phyloP scores from a whole-genome alignment of 257 asterid species.

The Ballota nigra region DNA sequence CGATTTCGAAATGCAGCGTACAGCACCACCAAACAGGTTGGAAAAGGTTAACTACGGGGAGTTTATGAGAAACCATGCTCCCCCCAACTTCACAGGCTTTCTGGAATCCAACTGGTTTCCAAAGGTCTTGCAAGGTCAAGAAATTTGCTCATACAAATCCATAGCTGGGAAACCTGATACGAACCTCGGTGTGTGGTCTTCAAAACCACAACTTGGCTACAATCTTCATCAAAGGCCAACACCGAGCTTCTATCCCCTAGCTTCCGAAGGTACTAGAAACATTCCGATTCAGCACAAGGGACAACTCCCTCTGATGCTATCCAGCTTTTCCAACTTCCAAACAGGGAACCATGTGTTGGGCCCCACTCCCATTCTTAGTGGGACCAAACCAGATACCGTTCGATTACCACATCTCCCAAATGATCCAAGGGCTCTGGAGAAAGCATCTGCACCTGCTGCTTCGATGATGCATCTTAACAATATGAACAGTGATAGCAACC shows the following conservation, averaged over 20 bases:
- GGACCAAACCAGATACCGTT: constrained; percentile 37
- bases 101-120: constrained; percentile 90
- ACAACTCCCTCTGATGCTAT: constrained; percentile 49
- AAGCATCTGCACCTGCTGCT: constrained; percentile 37
- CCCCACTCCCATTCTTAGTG: constrained; percentile 44
- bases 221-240: constrained; percentile 41
- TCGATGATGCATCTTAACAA: constrained; percentile 39
- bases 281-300: constrained; percentile 51
- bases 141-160: constrained; percentile 82
- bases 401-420: constrained; percentile 31
- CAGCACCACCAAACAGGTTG: constrained; percentile 43
- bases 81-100: constrained; percentile 72
- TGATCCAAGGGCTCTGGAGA: constrained; percentile 48
- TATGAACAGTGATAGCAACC: constrained; percentile 32
- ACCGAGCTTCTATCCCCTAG: constrained; percentile 71
- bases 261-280: constrained; percentile 81
- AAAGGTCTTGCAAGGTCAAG: constrained; percentile 99
- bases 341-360: constrained; percentile 39
- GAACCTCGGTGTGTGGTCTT: constrained; percentile 47
- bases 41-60: constrained; percentile 49
- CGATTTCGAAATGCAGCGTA: constrained; percentile 55
- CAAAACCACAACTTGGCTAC: constrained; percentile 55
- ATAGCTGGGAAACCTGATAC: constrained; percentile 58
- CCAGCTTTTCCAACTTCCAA: constrained; percentile 48
- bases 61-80: constrained; percentile 55